Base-by-base conservation (phyloP, 2,329 filamentous ascomycete species). In the Colletotrichum cuscutae region DNA sequence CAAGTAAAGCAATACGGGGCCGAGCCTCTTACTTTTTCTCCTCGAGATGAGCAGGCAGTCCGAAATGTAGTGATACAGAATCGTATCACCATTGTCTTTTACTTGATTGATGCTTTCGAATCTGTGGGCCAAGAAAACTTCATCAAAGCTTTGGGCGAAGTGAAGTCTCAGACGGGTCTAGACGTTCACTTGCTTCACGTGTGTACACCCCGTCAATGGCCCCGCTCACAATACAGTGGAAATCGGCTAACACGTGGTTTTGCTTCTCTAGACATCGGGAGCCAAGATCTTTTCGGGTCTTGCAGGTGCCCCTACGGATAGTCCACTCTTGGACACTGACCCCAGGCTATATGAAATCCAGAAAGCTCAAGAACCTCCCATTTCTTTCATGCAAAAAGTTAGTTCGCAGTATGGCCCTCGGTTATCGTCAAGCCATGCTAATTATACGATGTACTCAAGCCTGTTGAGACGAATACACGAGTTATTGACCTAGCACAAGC, bases 231-330 rank as follows among this genome's bases (percentile, higher is more conserved):
- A 19, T 46, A 8, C 13, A 46, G 42, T 32, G 2, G 15, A 24
- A 54, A 11, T 12, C 4, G 26, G 52, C 15, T 58, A 32, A 58
- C 15, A 58, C 2, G 15, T 3, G 9, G 35, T 13, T 2, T 37
- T 19, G 5, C n/a, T 4, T 3, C 19, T 22, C 12, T 59, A 85
- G 80, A 89, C 87, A 0, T 83, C 79, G 2, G 88, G 88, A 0
- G 87, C 87, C 28, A 90, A 89, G 78, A 75, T 86, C 4, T 89
- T 89, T 76, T 87, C 86, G 15, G 82, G 79, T 32, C 85, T 86
- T 76, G 82, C 83, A 0, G 86, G 84, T 0, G 79, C 83, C 5
- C 84, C 85, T 0, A 84, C 80, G 0, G 82, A 86, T 69, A 71
- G 77, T 9, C 80, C 80, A 0, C 72, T 89, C 0, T 70, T 82